These are phyloP conservation scores for Trichoderma sp. DNA, from an alignment of 2,329 filamentous ascomycete genomes.

Conservation along the genomic window DNA sequence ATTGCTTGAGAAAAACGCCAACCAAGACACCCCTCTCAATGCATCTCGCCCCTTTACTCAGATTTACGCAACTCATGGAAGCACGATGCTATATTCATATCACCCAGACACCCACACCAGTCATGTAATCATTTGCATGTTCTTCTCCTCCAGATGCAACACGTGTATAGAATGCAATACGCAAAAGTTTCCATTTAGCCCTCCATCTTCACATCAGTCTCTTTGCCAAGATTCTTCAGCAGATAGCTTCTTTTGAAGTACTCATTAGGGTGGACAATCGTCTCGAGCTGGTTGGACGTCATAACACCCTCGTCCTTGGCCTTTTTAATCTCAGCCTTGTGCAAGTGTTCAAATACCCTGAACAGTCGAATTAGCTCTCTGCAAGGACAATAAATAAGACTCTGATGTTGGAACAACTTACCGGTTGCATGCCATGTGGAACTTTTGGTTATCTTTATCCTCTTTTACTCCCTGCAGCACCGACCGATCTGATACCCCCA, in stretches of 20 bases:
- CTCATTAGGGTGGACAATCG: constrained; percentile 94
- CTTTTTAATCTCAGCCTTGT: constrained; percentile 75
- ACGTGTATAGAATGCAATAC: neutral
- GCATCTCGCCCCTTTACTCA: neutral
- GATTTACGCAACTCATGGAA: neutral
- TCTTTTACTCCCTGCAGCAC: constrained; percentile 81
- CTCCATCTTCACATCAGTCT: constrained; percentile 60
- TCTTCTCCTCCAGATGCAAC: neutral
- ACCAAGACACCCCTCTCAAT: neutral
- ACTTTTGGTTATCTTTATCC: constrained; percentile 85
- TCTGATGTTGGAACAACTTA: constrained; percentile 40
- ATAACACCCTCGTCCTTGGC: constrained; percentile 74
- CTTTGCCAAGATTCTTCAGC: constrained; percentile 73
- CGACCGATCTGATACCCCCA: constrained; percentile 76
- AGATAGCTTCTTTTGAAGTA: constrained; percentile 96
- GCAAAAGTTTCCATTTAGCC: constrained; percentile 26
- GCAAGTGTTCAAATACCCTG: constrained; percentile 83
- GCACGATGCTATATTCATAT: neutral
- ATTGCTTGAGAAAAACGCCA: constrained; percentile 5
- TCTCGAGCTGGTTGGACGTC: constrained; percentile 79
- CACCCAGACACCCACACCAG: neutral
- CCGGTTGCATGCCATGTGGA: constrained; percentile 94
- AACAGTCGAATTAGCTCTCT: neutral
- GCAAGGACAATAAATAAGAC: neutral
- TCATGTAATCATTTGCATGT: neutral